phyloP scores from a whole-genome alignment of 1,139 yeast genomes.

The Wickerhamomyces sp. region DNA sequence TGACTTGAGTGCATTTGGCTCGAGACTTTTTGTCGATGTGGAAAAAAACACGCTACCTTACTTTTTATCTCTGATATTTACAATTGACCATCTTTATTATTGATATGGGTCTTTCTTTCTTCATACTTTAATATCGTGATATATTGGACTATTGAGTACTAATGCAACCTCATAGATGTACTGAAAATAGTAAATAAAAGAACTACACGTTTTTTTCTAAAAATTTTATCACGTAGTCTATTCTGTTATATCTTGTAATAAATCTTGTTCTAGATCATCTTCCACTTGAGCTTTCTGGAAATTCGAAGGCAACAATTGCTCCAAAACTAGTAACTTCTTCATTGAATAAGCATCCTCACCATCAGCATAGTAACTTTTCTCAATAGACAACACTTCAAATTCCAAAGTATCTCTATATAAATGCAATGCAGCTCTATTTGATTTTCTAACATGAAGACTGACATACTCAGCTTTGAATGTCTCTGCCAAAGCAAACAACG shows the following conservation, averaged over 20 bases:
- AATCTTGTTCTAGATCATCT: conserved; percentile 48
- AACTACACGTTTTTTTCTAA: not conserved
- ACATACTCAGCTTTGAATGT: conserved; percentile 80
- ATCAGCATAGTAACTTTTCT: conserved; percentile 87
- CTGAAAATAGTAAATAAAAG: too few species aligned
- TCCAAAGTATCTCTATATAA: conserved; percentile 80
- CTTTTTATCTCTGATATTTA: conserved; percentile 18
- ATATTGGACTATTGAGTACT: not conserved
- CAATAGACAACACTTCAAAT: conserved; percentile 78
- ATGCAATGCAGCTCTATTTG: conserved; percentile 92
- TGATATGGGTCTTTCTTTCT: not conserved
- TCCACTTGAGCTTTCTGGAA: conserved; percentile 41
- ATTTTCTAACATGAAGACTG: conserved; percentile 87
- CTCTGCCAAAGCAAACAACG: conserved; percentile 74
- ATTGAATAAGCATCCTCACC: conserved; percentile 99
- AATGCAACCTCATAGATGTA: not conserved
- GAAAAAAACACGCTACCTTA: conserved; percentile 67
- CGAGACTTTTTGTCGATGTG: conserved; percentile 89
- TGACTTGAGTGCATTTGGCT: conserved; percentile 82
- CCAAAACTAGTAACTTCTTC: conserved; percentile 61
- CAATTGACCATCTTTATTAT: not conserved
- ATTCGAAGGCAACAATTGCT: conserved; percentile 54
- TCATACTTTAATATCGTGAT: too few species aligned
- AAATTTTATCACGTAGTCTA: not conserved
- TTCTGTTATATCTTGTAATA: conserved; percentile 31